Percentiles rank a stretch among this genome's conserved stretches.
phyloP scores from a whole-genome alignment of 2,329 filamentous ascomycete species.

The Phyllosticta ampelicida region DNA sequence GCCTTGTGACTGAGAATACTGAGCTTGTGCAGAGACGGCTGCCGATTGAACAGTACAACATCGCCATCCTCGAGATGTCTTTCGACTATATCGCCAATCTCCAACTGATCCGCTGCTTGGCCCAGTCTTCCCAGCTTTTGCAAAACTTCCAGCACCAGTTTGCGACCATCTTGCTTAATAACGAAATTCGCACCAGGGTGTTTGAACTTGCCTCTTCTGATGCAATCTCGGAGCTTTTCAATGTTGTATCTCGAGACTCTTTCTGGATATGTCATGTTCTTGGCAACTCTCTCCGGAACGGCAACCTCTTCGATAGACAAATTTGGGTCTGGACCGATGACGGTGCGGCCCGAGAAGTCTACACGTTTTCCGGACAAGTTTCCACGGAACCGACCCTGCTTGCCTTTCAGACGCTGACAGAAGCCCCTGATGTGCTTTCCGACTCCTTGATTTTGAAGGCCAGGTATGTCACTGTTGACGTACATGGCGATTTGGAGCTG shows the following conservation, averaged over 20 bases:
- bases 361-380: conserved; percentile 97
- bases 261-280: conserved; percentile 93
- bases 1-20: conserved; percentile 95
- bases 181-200: conserved; percentile 87
- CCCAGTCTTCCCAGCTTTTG: conserved; percentile 55
- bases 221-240: conserved; percentile 62
- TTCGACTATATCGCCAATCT: conserved; percentile 81
- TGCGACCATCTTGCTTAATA: conserved; percentile 60
- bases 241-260: conserved; percentile 77
- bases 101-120: conserved; percentile 60
- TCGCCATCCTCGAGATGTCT: conserved; percentile 92
- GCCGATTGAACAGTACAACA: conserved; percentile 94
- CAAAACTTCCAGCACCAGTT: conserved; percentile 56
- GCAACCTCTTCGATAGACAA: conserved; percentile 88
- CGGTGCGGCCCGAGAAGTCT: conserved; percentile 92
- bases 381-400: conserved; percentile 92
- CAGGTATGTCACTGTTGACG: conserved; percentile 92
- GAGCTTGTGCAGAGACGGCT: conserved; percentile 94
- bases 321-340: conserved; percentile 96
- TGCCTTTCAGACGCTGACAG: conserved; percentile 90
- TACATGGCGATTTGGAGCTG: conserved; percentile 95
- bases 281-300: conserved; percentile 82
- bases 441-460: conserved; percentile 69
- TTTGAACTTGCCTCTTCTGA: conserved; percentile 62
- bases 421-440: conserved; percentile 88